Conservation (phyloP, 495 filamentous ascomycete genomes). For the Collariella sp. region DNA sequence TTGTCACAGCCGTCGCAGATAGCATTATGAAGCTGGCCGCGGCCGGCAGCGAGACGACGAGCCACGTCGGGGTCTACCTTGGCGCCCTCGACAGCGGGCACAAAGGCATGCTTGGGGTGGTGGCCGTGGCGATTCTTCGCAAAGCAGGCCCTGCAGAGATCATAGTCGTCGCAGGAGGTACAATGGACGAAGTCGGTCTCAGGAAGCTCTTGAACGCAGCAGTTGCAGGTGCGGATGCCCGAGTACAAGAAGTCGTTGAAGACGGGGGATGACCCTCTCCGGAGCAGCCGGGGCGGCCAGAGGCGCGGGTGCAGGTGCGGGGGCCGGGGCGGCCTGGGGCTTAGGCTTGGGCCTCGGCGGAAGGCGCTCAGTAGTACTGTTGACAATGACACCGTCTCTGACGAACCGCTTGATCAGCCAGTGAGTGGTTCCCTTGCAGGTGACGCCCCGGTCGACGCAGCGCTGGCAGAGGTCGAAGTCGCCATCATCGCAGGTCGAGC, state of each 20-base stretch:
- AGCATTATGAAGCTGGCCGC: constrained; percentile 72
- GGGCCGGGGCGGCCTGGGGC: constrained; percentile 13
- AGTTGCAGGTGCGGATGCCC: constrained; percentile 79
- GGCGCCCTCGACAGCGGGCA: constrained; percentile 49
- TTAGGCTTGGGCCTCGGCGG: constrained; percentile 47
- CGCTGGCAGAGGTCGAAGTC: constrained; percentile 88
- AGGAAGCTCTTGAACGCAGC: constrained; percentile 68
- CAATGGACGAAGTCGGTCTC: constrained; percentile 80
- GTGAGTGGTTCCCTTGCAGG: constrained; percentile 69
- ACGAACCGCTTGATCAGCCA: constrained; percentile 91
- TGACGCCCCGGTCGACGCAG: constrained; percentile 66
- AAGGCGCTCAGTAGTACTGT: constrained; percentile 74
- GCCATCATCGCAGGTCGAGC: constrained; percentile 81
- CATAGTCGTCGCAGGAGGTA: constrained; percentile 76
- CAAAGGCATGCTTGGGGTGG: constrained; percentile 80
- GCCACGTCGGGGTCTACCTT: constrained; percentile 46
- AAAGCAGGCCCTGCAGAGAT: constrained; percentile 81
- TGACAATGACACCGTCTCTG: constrained; percentile 66
- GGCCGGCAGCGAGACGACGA: constrained; percentile 67
- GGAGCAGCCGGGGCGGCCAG: constrained; percentile 1
- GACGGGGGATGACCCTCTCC: constrained; percentile 17
- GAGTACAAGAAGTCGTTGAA: constrained; percentile 20
- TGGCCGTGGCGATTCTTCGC: constrained; percentile 74
- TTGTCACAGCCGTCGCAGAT: constrained; percentile 94
- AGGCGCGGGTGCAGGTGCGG: constrained; percentile 16